Conservation (phyloP, 2,329 filamentous ascomycete species). For the Cadophora sp. region DNA sequence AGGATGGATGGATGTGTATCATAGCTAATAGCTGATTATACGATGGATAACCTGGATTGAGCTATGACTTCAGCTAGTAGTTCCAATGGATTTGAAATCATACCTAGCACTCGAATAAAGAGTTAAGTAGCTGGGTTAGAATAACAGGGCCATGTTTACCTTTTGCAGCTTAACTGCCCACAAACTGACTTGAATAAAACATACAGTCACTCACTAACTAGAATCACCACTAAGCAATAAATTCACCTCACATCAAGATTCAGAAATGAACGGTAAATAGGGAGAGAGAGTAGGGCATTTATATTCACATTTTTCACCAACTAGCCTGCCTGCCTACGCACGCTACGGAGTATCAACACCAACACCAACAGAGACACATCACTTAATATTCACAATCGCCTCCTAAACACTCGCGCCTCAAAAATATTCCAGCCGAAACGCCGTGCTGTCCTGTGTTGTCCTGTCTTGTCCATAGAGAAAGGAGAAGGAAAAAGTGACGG, state of each 20-base stretch:
- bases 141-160: not conserved
- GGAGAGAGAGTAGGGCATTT: not conserved
- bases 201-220: too few species aligned
- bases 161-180: too few species aligned
- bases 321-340: not conserved
- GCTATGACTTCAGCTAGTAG: too few species aligned
- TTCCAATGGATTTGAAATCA: too few species aligned
- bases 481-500: not conserved
- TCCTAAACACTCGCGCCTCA: not conserved
- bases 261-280: not conserved
- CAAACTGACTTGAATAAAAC: too few species aligned
- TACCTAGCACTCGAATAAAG: too few species aligned
- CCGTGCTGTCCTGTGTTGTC: slow-evolving; percentile 3
- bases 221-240: too few species aligned
- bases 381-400: not conserved
- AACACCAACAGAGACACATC: not conserved
- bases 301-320: not conserved
- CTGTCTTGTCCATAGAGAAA: not conserved
- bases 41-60: too few species aligned
- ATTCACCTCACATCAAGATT: too few species aligned
- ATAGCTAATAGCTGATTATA: too few species aligned
- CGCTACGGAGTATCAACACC: not conserved
- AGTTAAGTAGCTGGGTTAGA: not conserved
- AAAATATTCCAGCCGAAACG: slow-evolving; percentile 10
- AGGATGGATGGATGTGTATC: not conserved